Conservation (phyloP, 2,329 filamentous ascomycete genomes). For the Penicillium sumatraense region DNA sequence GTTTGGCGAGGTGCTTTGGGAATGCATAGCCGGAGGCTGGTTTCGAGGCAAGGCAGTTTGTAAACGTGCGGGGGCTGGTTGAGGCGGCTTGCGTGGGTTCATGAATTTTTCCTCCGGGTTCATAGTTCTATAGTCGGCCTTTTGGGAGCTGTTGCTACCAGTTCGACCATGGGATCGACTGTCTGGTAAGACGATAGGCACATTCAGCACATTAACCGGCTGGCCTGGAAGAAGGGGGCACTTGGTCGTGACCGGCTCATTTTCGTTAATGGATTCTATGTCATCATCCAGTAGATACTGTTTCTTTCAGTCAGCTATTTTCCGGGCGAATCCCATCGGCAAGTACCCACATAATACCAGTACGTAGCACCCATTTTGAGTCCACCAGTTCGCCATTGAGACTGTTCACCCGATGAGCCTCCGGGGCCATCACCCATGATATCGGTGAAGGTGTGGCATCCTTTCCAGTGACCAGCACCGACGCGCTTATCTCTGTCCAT, state of each 20-base stretch:
- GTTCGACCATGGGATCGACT: conserved; percentile 61
- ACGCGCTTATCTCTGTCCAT: conserved; percentile 81
- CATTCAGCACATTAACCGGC: conserved; percentile 78
- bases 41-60: conserved; percentile 48
- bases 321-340: neutral
- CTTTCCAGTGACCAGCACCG: conserved; percentile 78
- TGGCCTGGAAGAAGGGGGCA: conserved; percentile 91
- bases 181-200: conserved; percentile 70
- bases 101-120: conserved; percentile 77
- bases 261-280: conserved; percentile 74
- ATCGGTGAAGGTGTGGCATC: conserved; percentile 83
- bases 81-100: conserved; percentile 65
- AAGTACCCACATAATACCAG: conserved; percentile 83
- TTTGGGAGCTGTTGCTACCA: conserved; percentile 66
- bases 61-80: conserved; percentile 51
- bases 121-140: conserved; percentile 71
- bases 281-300: conserved; percentile 84
- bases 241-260: conserved; percentile 72
- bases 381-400: conserved; percentile 70
- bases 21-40: conserved; percentile 28
- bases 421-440: conserved; percentile 78
- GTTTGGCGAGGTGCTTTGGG: conserved; percentile 34
- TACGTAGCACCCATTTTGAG: conserved; percentile 92
- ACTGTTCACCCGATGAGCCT: conserved; percentile 45
- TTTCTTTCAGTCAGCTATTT: conserved; percentile 1